Conservation (phyloP, 2,329 filamentous ascomycete genomes). For the Juglanconis oblonga region DNA sequence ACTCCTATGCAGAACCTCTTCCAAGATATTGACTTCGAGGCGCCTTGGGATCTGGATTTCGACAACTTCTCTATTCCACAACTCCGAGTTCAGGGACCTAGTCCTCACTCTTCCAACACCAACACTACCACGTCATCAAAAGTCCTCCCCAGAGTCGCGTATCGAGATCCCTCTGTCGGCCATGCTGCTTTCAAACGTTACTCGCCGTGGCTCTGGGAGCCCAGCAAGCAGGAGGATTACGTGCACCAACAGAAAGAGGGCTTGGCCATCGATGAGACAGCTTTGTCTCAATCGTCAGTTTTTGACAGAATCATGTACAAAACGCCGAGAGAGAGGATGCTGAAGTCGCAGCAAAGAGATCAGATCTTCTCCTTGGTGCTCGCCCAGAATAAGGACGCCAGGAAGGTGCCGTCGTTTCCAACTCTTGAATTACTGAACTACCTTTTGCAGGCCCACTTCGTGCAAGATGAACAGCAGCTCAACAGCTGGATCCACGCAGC, state of each 20-base stretch:
- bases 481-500: slow-evolving; percentile 27
- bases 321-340: slow-evolving; percentile 20
- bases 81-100: slow-evolving; percentile 25
- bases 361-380: slow-evolving; percentile 27
- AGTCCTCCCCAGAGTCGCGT: slow-evolving; percentile 3
- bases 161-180: slow-evolving; percentile 25
- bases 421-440: slow-evolving; percentile 28
- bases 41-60: slow-evolving; percentile 30
- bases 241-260: slow-evolving; percentile 24
- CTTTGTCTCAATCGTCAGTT: slow-evolving; percentile 17
- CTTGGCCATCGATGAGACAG: slow-evolving; percentile 23
- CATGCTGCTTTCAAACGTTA: slow-evolving; percentile 31
- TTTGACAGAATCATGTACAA: slow-evolving; percentile 19
- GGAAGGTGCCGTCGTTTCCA: slow-evolving; percentile 25
- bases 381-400: slow-evolving; percentile 21
- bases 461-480: slow-evolving; percentile 26
- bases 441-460: slow-evolving; percentile 25
- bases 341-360: slow-evolving; percentile 22
- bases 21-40: slow-evolving; percentile 30
- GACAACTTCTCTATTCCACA: slow-evolving; percentile 28
- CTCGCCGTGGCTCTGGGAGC: slow-evolving; percentile 34
- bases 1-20: slow-evolving; percentile 27
- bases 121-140: slow-evolving; percentile 20
- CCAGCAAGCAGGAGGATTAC: slow-evolving; percentile 26
- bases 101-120: slow-evolving; percentile 26